A percentile compares a stretch with the other conserved stretches of the same genome.
Conservation (phyloP, 306 rosid genomes). For the Cucumis cinereus region DNA sequence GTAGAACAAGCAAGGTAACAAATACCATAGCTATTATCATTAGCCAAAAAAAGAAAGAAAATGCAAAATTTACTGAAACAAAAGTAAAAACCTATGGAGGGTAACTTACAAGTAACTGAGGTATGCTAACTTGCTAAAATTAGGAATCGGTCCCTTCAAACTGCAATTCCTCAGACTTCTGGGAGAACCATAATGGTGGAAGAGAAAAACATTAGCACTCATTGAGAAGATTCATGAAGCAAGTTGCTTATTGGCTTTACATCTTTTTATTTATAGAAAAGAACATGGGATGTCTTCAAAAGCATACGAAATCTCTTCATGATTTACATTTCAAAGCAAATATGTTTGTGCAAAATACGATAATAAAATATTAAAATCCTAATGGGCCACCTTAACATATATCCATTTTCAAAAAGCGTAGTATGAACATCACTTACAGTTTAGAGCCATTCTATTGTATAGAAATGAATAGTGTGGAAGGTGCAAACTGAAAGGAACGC, state of each 20-base stretch:
- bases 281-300: neutral
- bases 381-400: neutral
- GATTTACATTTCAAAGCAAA: neutral
- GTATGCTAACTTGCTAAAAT: constrained; percentile 39
- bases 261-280: neutral
- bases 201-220: neutral
- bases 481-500: constrained; percentile 10
- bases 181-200: constrained; percentile 18
- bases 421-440: neutral
- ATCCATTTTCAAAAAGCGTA: neutral
- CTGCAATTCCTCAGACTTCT: constrained; percentile 86
- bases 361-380: neutral
- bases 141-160: constrained; percentile 69
- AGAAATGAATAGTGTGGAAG: neutral
- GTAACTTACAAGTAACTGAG: constrained; percentile 67
- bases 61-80: neutral
- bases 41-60: neutral
- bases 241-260: neutral
- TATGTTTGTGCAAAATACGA: neutral
- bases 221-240: neutral
- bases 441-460: neutral
- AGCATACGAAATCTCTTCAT: neutral
- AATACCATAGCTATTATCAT: neutral
- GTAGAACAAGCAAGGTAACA: constrained; percentile 20
- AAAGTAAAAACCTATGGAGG: neutral